Conservation (phyloP, 495 filamentous ascomycete species). For the Aspergillus mulundensis region DNA sequence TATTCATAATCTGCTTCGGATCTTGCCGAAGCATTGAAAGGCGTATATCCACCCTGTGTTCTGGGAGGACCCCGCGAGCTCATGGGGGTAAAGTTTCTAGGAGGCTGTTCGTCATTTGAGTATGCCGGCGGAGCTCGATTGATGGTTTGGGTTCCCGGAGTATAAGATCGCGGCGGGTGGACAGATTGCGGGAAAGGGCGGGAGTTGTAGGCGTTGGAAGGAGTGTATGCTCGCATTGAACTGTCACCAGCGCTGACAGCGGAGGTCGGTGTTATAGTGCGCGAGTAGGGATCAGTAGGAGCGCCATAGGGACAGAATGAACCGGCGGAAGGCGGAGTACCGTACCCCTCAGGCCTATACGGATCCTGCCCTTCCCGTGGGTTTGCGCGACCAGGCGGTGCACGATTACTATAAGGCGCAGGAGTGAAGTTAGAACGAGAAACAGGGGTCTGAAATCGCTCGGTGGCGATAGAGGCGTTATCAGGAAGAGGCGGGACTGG, state of each 20-base stretch:
- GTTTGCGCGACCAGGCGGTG: constrained; percentile 5
- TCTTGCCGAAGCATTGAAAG: constrained; percentile 18
- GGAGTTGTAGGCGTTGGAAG: constrained; percentile 1
- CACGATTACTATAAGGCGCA: not conserved
- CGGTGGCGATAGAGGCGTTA: constrained; percentile 10
- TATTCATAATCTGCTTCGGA: constrained; percentile 2
- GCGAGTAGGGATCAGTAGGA: constrained; percentile 14
- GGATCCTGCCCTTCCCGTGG: constrained; percentile 5
- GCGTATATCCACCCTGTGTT: constrained; percentile 22
- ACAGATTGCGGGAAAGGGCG: constrained; percentile 6
- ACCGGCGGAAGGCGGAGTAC: not conserved
- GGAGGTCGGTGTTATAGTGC: constrained; percentile 16
- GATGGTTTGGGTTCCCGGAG: not conserved
- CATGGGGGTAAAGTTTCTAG: constrained; percentile 11
- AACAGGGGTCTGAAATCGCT: constrained; percentile 21
- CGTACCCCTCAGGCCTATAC: constrained; percentile 12
- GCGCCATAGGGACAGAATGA: constrained; percentile 17
- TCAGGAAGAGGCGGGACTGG: constrained; percentile 25
- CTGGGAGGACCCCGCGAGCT: constrained; percentile 8
- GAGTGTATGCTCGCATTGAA: constrained; percentile 13
- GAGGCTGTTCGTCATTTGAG: constrained; percentile 3
- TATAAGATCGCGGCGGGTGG: constrained; percentile 12
- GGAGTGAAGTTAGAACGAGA: constrained; percentile 14
- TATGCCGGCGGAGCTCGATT: constrained; percentile 1
- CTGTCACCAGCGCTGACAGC: constrained; percentile 1